phyloP scores from a whole-genome alignment of 2,329 filamentous ascomycete genomes.

The Penicillium sp. region DNA sequence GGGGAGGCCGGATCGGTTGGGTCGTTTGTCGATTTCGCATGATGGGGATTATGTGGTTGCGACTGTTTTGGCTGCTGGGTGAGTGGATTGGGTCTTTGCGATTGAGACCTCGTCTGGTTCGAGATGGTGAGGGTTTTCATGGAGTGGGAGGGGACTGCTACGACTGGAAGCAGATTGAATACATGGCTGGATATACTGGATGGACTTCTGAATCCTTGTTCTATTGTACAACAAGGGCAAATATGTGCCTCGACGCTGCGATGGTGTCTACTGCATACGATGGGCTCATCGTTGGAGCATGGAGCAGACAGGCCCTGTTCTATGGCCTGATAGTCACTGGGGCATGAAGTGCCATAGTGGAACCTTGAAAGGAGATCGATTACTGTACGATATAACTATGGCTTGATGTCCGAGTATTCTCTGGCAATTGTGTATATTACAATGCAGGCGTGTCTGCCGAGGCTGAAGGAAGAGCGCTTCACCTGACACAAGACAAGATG shows the following conservation, averaged over 20 bases:
- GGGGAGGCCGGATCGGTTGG: conserved; percentile 53
- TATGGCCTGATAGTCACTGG: background rate
- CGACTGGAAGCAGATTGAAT: background rate
- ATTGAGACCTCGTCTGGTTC: background rate
- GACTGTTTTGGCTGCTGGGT: conserved; percentile 48
- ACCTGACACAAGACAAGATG: background rate
- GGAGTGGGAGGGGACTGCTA: background rate
- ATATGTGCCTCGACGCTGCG: background rate
- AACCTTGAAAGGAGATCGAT: background rate
- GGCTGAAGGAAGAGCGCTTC: background rate
- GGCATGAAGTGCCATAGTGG: background rate
- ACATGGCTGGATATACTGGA: background rate
- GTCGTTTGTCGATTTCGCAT: conserved; percentile 81
- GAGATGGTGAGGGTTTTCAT: background rate
- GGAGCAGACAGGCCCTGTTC: background rate
- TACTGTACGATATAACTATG: background rate
- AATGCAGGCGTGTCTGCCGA: background rate
- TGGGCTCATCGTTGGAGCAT: background rate
- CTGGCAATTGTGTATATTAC: background rate
- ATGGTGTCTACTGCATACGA: background rate
- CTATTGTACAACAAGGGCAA: background rate
- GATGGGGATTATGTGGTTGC: conserved; percentile 77
- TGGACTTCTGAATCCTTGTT: background rate
- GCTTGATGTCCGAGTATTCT: background rate
- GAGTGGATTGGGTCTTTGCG: conserved; percentile 17